Base-by-base conservation (phyloP, 1,139 yeast genomes). In the Pichia terricola region DNA sequence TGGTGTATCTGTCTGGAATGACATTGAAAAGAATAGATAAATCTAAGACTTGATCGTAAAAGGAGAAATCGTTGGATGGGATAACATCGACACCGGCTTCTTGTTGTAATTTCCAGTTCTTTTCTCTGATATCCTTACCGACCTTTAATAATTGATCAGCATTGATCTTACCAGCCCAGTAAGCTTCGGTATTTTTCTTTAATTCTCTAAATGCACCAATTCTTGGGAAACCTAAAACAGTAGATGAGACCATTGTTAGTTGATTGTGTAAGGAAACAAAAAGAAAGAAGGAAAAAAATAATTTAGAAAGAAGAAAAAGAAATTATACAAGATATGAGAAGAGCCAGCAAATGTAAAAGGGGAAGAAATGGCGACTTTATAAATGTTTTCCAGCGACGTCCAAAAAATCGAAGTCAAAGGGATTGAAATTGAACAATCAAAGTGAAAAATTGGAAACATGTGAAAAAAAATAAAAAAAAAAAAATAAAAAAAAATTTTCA, bases 151-250 rank as follows among this genome's bases (percentile, higher is more conserved):
- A 80, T 64, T 87, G 95, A 50, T 86, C 96, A 55, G 77, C 87
- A 53, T 82, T 63, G 60, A 81, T 84, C 75, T 89, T 89, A 65
- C 96, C 96, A 59, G 78, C 70, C 98, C 98, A 91, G 89, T 91
- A 91, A 67, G 95, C 83, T 74, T 91, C 98, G 58, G 98, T 91
- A 70, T 86, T 86, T 75, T 91, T 91, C 77, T 91, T 91, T 71
- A 91, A 82, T 75, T 91, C 98, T 81, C 98, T 91, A 77, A 88
- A 88, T 60, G 96, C 94, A 66, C 98, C 94, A 62, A 83, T 89
- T 79, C 97, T 91, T 75, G 98, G 98, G 89, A 89, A 89, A 70
- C 98, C 98, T 74, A 89, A 81, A 61, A 89, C 94, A 64, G 96
- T 80, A 57, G 97, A 89, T 71, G 81, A 82, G 70, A 89, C 96